Evolutionary conservation across 225 moss, liverwort and hornwort species (phyloP), one percentile per base, ranked within the genome.

Genomic region (Antitrichia curtipendula): DNA sequence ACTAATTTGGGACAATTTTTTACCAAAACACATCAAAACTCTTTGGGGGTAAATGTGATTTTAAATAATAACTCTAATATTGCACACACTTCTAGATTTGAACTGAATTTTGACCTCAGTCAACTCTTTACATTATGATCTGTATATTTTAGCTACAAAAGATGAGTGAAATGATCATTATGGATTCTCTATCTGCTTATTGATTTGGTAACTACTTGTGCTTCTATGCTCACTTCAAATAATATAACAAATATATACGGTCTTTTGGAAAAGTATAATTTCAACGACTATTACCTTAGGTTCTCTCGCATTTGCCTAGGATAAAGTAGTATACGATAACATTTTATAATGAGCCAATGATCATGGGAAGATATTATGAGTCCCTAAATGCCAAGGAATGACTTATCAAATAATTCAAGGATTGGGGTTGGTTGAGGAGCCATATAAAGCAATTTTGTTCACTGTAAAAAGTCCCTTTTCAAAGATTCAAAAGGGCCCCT

Each of bases 401-500:
- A 18, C 13, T 23, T 40, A 7, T 24, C 3, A 14, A 3, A 4
- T 14, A 40, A 40, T 25, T 41, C 4, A 41, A 70, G 14, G 70
- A 41, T 41, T 70, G 25, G 24, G 0, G 2, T 41, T 24, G 2
- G 14, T 2, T 5, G 14, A 69, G 0, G 69, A 69, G 40, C 14
- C 8, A 40, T 38, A 22, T 4, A 40, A 24, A 3, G 13, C 8
- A 40, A 40, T 12, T 40, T 24, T 40, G 12, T 69, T 24, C 3
- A 7, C 1, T 68, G 7, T 4, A 13, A 4, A 2, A 2, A 2
- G 2, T 4, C 0, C 7, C 2, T 40, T 40, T 70, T 41, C 25
- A 70, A 70, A 3, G 5, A 41, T n/a, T n/a, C n/a, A n/a, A n/a
- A n/a, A n/a, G n/a, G n/a, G n/a, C n/a, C n/a, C n/a, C n/a, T n/a